Percentiles rank a stretch among this genome's conserved stretches.
phyloP scores from a whole-genome alignment of 2,329 filamentous ascomycete genomes.

The Arthrobotrys conoides region DNA sequence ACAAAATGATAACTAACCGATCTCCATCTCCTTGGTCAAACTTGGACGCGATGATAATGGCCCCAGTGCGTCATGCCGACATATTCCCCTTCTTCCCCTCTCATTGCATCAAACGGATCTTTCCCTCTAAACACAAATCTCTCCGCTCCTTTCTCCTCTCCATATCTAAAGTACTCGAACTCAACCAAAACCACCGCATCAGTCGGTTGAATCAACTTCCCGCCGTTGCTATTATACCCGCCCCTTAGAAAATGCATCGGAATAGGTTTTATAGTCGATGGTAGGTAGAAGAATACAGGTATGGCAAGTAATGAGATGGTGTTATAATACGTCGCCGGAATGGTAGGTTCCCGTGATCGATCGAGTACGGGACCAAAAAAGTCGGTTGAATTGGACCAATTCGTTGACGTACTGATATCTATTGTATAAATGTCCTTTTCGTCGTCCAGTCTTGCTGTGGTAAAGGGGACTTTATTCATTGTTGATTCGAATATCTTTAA shows the following conservation, averaged over 20 bases:
- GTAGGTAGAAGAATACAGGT: conserved; percentile 10
- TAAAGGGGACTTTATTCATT: conserved; percentile 27
- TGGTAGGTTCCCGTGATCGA: neutral
- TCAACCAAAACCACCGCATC: conserved; percentile 20
- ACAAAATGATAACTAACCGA: neutral
- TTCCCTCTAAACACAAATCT: conserved; percentile 24
- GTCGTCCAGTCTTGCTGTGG: conserved; percentile 1
- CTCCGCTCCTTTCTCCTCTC: neutral
- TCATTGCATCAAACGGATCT: conserved; percentile 11
- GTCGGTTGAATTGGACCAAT: conserved; percentile 11
- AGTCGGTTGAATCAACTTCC: neutral
- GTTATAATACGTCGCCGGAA: conserved; percentile 8
- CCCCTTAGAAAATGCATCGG: conserved; percentile 4
- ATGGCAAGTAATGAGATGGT: conserved; percentile 1
- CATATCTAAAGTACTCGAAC: conserved; percentile 19
- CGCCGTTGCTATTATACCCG: conserved; percentile 19
- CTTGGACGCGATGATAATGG: conserved; percentile 24
- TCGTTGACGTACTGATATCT: conserved; percentile 13
- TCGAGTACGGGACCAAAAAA: conserved; percentile 4
- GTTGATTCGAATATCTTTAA: conserved; percentile 7
- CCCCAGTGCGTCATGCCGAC: conserved; percentile 14
- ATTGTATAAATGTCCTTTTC: conserved; percentile 19
- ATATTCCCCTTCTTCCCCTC: conserved; percentile 14
- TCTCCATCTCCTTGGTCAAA: neutral
- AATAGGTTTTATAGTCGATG: neutral